Conservation (phyloP, 2,329 filamentous ascomycete genomes). For the Clathrospora elynae region DNA sequence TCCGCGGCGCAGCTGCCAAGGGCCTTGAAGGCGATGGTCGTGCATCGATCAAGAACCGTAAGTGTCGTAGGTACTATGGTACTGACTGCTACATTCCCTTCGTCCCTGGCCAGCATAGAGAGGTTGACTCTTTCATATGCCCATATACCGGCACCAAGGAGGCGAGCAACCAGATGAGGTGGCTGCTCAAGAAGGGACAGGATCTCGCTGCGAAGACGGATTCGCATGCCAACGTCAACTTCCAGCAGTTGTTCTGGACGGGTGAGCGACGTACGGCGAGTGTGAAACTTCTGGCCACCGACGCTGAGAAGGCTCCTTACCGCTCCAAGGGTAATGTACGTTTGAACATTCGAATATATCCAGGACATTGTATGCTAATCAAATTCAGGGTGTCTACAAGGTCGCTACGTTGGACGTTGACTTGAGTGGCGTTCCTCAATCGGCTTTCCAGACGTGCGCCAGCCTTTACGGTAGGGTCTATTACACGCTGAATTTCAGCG, state of each 20-base stretch:
- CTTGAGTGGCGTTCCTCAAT: slow-evolving; percentile 14
- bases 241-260: not conserved
- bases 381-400: slow-evolving; percentile 12
- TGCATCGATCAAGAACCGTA: slow-evolving; percentile 17
- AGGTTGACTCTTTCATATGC: slow-evolving; percentile 14
- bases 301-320: slow-evolving; percentile 7
- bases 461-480: slow-evolving; percentile 2
- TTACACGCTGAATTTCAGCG: not conserved
- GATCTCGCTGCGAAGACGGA: slow-evolving; percentile 7
- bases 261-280: not conserved
- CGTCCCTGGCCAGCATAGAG: slow-evolving; percentile 2
- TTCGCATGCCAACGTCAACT: not conserved
- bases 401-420: slow-evolving; percentile 17
- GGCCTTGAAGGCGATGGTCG: slow-evolving; percentile 23
- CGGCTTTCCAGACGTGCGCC: not conserved
- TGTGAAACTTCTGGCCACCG: slow-evolving; percentile 5
- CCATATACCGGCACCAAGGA: not conserved
- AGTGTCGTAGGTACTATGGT: slow-evolving; percentile 32
- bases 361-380: slow-evolving; percentile 2
- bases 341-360: not conserved
- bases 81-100: not conserved
- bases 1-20: slow-evolving; percentile 30
- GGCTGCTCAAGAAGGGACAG: slow-evolving; percentile 25
- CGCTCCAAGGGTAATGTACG: slow-evolving; percentile 5
- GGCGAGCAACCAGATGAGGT: slow-evolving; percentile 14